Percentiles rank a stretch among this genome's conserved stretches.
Evolutionary conservation across 2,329 filamentous ascomycete species (phyloP).

Genomic region (Pseudogymnoascus sp.): DNA sequence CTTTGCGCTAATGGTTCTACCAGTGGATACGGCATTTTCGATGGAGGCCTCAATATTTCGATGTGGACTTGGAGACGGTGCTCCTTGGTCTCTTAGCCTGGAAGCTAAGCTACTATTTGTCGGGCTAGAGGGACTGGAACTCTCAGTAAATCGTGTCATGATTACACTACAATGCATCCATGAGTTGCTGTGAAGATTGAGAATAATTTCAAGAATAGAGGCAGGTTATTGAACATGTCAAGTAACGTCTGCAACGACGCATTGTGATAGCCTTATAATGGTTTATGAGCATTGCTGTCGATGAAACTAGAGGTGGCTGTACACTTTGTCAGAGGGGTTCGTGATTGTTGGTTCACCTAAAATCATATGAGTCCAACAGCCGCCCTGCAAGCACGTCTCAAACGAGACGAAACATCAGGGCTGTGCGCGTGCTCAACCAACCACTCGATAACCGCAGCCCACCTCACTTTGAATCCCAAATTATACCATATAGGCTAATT

Average conservation of each 20-base stretch:
- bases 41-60: not conserved
- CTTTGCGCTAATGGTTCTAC: constrained; percentile 10
- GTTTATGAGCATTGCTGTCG: not conserved
- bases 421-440: not conserved
- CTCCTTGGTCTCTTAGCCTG: not conserved
- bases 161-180: not conserved
- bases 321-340: not conserved
- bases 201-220: not conserved
- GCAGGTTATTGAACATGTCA: not conserved
- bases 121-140: not conserved
- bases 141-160: constrained; percentile 1
- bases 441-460: not conserved
- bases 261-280: not conserved
- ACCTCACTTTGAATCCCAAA: not conserved
- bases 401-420: not conserved
- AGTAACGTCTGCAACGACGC: not conserved
- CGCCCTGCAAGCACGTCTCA: not conserved
- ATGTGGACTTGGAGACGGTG: not conserved
- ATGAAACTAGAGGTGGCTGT: constrained; percentile 8
- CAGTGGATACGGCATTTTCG: constrained; percentile 10
- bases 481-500: not conserved
- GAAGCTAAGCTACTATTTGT: not conserved
- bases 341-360: constrained; percentile 11
- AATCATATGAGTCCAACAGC: constrained; percentile 11
- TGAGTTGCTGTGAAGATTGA: not conserved